Conservation (phyloP, 352 stramenopile species). For the Blastocystis hominis region DNA sequence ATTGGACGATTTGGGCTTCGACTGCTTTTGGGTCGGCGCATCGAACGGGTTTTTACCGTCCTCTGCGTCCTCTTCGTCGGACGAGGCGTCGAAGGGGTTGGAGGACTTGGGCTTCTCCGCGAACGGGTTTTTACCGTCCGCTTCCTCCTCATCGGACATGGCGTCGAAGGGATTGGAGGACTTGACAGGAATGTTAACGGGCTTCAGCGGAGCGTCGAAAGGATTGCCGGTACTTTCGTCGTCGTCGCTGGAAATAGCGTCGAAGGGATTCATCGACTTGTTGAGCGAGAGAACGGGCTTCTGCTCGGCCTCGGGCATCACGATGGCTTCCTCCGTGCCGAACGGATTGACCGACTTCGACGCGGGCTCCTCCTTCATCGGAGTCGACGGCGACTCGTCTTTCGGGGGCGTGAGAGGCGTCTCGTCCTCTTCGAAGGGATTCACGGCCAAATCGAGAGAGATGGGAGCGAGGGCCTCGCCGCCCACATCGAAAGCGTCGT, state of each 20-base stretch:
- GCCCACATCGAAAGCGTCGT: not conserved
- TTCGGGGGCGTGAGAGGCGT: not conserved
- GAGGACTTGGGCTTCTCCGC: not conserved
- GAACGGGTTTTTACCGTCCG: not conserved
- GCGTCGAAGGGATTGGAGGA: constrained; percentile 19
- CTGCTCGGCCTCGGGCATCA: not conserved
- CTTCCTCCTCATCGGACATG: not conserved
- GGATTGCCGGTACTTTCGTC: constrained; percentile 11
- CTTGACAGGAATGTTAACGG: not conserved
- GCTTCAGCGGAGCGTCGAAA: not conserved
- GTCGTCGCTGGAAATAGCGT: not conserved
- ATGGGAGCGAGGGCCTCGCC: not conserved
- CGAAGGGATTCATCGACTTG: not conserved
- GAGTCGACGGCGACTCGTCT: not conserved
- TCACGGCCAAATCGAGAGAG: not conserved
- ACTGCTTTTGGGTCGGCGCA: not conserved
- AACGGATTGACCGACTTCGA: constrained; percentile 4
- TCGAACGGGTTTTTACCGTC: constrained; percentile 16
- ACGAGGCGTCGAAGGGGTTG: not conserved
- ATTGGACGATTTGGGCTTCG: constrained; percentile 16
- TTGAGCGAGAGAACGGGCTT: not conserved
- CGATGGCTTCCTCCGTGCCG: not conserved
- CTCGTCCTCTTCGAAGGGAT: constrained; percentile 21
- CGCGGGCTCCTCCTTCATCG: not conserved
- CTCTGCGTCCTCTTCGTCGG: not conserved